A percentile compares a stretch with the other conserved stretches of the same genome.
Conservation (phyloP, 2,329 filamentous ascomycete species). For the Aotearoamyces nothofagi region DNA sequence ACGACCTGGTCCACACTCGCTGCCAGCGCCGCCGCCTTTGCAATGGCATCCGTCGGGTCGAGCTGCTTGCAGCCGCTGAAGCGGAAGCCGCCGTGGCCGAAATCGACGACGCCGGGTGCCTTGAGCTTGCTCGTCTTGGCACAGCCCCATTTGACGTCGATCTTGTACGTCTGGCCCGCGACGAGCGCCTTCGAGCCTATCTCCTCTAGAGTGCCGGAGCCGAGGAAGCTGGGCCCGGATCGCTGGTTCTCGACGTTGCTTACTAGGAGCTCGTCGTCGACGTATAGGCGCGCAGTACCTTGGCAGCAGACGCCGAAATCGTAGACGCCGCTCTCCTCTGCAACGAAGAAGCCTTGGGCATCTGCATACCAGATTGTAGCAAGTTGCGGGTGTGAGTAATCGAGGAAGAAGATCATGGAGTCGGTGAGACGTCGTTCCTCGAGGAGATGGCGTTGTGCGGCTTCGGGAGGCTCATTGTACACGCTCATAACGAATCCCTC, state of each 20-base stretch:
- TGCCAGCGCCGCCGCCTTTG: slow-evolving; percentile 49
- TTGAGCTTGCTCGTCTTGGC: slow-evolving; percentile 37
- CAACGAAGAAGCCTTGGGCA: slow-evolving; percentile 1
- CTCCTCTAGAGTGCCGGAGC: slow-evolving; percentile 18
- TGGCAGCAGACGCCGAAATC: slow-evolving; percentile 19
- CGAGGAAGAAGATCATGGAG: slow-evolving; percentile 2
- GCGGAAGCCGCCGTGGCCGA: slow-evolving; percentile 39
- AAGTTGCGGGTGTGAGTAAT: slow-evolving; percentile 3
- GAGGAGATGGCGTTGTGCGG: too few relatives aligned
- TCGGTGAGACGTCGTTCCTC: too few relatives aligned
- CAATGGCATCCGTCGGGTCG: slow-evolving; percentile 40
- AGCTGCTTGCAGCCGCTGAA: slow-evolving; percentile 42
- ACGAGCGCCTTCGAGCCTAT: slow-evolving; percentile 8
- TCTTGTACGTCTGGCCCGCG: slow-evolving; percentile 13
- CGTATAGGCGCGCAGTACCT: slow-evolving; percentile 17
- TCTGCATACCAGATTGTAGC: slow-evolving; percentile 2
- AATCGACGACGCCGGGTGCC: slow-evolving; percentile 27
- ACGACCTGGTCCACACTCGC: slow-evolving; percentile 58
- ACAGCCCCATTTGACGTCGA: slow-evolving; percentile 30
- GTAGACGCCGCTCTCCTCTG: slow-evolving; percentile 1
- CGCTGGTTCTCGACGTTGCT: slow-evolving; percentile 17
- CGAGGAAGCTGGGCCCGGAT: slow-evolving; percentile 21
- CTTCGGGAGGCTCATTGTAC: slow-evolving; percentile 1
- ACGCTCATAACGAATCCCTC: slow-evolving; percentile 1
- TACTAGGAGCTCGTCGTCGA: slow-evolving; percentile 17